Conservation (phyloP, 73 alveolate species). For the Paramecium pentaurelia region DNA sequence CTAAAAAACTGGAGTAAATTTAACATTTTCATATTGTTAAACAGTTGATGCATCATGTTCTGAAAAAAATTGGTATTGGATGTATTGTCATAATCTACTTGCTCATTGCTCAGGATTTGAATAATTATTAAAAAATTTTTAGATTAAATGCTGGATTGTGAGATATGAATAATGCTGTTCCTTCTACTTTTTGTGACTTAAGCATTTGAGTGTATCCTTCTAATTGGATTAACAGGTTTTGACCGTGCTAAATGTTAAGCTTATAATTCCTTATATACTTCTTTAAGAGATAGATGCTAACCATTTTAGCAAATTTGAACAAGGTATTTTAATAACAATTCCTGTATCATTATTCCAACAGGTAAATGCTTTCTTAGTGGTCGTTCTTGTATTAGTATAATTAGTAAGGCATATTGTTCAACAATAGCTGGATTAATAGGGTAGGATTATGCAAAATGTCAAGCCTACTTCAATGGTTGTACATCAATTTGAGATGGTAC, state of each 20-base stretch:
- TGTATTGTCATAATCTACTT: neutral
- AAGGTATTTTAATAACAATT: neutral
- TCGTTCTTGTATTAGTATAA: neutral
- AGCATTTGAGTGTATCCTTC: neutral
- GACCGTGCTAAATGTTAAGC: neutral
- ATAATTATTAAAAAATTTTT: neutral
- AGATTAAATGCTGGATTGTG: neutral
- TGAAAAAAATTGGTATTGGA: neutral
- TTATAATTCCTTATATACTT: neutral
- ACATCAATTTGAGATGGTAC: neutral
- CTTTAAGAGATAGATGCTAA: neutral
- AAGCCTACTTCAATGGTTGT: neutral
- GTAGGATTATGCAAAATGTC: neutral
- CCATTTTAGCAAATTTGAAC: neutral
- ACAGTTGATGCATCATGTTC: neutral
- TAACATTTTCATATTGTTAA: neutral
- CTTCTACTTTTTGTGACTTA: neutral
- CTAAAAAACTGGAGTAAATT: neutral
- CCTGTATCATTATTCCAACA: neutral
- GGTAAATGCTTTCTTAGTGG: neutral
- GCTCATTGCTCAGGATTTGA: neutral
- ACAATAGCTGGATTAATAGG: neutral
- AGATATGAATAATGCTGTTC: neutral
- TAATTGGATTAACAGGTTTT: neutral
- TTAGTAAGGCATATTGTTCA: too few species aligned